Evolutionary conservation across 2,329 filamentous ascomycete species (phyloP), one percentile per base, ranked within the genome.

Genomic region (Penicillium aurantiogriseum): DNA sequence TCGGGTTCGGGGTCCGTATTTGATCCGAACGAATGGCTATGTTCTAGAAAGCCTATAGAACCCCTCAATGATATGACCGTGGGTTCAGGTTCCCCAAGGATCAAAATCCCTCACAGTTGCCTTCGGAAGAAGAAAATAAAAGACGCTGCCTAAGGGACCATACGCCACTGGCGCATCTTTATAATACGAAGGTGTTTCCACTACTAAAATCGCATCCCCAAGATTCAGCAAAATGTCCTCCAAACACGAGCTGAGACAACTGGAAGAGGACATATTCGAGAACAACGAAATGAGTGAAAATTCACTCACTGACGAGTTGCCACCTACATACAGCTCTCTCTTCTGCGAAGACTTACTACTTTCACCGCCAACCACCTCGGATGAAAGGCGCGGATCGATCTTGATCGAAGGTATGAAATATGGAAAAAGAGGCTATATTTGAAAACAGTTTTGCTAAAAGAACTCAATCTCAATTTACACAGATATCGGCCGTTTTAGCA

Each of bases 401-500:
- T 8, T 38, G 4, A 38, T 38, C 17, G 35, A 9, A 38, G 35
- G 35, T 38, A 38, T n/a, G n/a, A 8, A 38, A 38, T 10, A 38
- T 38, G 8, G 8, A 36, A n/a, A n/a, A n/a, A 19, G 4, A n/a
- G 35, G n/a, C 4, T 10, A 19, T 10, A 38, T n/a, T 9, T n/a
- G 3, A 38, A 38, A 2, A 2, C 5, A 0, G 0, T 5, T 19
- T 4, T 10, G 35, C 35, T 38, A 38, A 38, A n/a, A 15, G 10
- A 42, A 13, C 21, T 0, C 4, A 4, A 42, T 8, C 21, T 0
- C 4, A 4, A 42, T 8, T 23, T 3, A 7, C 21, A 17, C 9
- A 42, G 39, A 42, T 15, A 42, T 23, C 19, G 49, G 49, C 5
- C 49, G 49, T 7, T 57, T 57, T 25, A 57, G 55, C 39, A 57